Evolutionary conservation across 2,329 filamentous ascomycete species (phyloP), one percentile per base, ranked within the genome.

Genomic region (Venturia carpophila): DNA sequence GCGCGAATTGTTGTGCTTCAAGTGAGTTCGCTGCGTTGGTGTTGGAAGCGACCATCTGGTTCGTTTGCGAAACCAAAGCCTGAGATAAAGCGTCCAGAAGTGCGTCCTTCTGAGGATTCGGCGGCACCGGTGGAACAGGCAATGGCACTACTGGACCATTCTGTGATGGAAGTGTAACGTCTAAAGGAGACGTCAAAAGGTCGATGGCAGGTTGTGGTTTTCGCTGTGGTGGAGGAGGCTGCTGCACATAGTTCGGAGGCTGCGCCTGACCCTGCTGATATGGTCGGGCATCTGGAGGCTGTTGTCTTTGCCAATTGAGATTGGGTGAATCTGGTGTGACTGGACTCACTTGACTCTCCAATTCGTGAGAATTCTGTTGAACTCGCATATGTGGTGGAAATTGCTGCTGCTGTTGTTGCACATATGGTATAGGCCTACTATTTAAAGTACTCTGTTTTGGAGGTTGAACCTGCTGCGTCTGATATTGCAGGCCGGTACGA

Each of bases 21-120:
- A 97, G 82, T 0, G 92, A 89, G 0, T 86, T 82, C 42, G 96
- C 81, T 24, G 89, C 90, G 17, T 88, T 82, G 21, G 85, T 82
- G 69, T 92, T 92, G 71, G 94, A 89, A 34, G 83, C 77, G 60
- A 89, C 83, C 64, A 86, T 87, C 60, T 83, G 83, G 67, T 87
- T 85, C 19, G 92, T 86, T 68, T 90, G 87, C 47, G 84, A 79
- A 64, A 86, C 81, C 3, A 97, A 79, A 0, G 87, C 84, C 65
- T 83, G 80, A 43, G 88, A 91, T 39, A 97, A 83, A 56, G 92
- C 89, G 64, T 84, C 83, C 3, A 96, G 82, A 19, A 97, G 84
- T 24, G 89, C 88, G 75, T 97, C 92, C 74, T 96, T 97, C 76
- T 97, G 91, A 0, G 94, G 94, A 71, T 99, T 99, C 0, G 92